These are phyloP conservation scores for Breynia disticha DNA, from an alignment of 441 rosid species.

Conservation along the genomic window DNA sequence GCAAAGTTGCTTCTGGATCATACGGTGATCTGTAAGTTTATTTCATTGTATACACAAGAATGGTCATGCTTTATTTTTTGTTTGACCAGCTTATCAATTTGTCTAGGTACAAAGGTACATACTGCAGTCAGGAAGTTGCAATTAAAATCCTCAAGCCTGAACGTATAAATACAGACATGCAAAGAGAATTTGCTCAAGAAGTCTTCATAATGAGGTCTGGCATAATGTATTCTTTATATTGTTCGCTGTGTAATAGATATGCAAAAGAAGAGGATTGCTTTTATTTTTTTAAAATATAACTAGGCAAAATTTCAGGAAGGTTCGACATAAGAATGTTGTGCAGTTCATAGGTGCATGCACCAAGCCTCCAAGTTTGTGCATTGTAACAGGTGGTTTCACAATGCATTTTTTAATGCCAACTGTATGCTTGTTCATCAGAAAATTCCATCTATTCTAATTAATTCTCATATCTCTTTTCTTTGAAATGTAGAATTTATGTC, in stretches of 20 bases:
- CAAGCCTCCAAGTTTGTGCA: slow-evolving; percentile 74
- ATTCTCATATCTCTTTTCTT: slow-evolving; percentile 10
- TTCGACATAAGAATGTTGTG: slow-evolving; percentile 92
- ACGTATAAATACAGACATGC: slow-evolving; percentile 53
- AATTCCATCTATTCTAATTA: slow-evolving; percentile 3
- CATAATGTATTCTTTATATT: neutral
- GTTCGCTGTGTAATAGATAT: neutral
- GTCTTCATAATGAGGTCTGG: slow-evolving; percentile 91
- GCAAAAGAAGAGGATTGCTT: neutral
- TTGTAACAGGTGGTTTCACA: slow-evolving; percentile 61
- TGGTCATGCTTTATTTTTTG: slow-evolving; percentile 7
- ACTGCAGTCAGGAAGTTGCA: slow-evolving; percentile 93
- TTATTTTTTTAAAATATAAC: neutral
- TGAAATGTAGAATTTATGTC: slow-evolving; percentile 60
- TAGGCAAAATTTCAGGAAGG: slow-evolving; percentile 52
- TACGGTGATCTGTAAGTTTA: slow-evolving; percentile 79
- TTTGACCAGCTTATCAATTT: slow-evolving; percentile 10
- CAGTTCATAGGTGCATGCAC: slow-evolving; percentile 97
- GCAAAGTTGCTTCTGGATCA: slow-evolving; percentile 84
- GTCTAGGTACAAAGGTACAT: slow-evolving; percentile 72
- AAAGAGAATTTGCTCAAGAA: slow-evolving; percentile 87
- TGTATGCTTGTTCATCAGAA: neutral
- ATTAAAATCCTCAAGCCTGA: slow-evolving; percentile 84
- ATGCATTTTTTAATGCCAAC: slow-evolving; percentile 7
- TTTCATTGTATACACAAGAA: slow-evolving; percentile 5